Conservation (phyloP, 148 eudicot genomes). For the Limonium bicolor region DNA sequence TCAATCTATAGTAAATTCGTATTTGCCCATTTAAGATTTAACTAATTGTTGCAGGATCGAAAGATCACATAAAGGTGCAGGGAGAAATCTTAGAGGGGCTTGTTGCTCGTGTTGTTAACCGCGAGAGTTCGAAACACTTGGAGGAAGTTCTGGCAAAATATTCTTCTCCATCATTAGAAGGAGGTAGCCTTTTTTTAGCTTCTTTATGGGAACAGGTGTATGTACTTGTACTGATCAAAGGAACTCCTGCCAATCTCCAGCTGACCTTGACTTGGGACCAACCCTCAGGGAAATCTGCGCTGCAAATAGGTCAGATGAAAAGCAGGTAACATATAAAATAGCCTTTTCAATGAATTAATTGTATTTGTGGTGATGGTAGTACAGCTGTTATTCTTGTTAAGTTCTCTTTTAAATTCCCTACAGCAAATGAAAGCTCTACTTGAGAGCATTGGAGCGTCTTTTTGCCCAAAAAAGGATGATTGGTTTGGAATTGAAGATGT, state of each 20-base stretch:
- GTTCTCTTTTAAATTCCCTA: conserved; percentile 5
- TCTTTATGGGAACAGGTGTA: too few relatives aligned
- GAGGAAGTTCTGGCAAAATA: conserved; percentile 54
- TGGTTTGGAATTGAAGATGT: conserved; percentile 60
- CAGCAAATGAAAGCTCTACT: conserved; percentile 97
- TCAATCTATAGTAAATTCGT: too few relatives aligned
- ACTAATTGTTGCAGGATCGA: conserved; percentile 70
- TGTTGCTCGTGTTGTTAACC: conserved; percentile 87
- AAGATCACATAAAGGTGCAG: conserved; percentile 66
- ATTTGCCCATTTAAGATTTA: too few relatives aligned
- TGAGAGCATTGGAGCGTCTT: conserved; percentile 54
- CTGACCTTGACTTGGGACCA: conserved; percentile 47
- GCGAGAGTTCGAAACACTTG: conserved; percentile 65
- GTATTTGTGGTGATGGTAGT: neutral
- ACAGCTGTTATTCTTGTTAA: neutral
- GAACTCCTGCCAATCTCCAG: conserved; percentile 34
- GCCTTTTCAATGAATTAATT: neutral
- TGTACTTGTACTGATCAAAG: too few relatives aligned
- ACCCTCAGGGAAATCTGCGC: conserved; percentile 75
- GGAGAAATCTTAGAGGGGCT: conserved; percentile 98
- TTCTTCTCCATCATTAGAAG: conserved; percentile 37
- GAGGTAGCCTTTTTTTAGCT: conserved; percentile 35
- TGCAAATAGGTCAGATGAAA: conserved; percentile 79
- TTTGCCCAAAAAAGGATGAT: conserved; percentile 61
- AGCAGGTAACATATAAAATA: conserved; percentile 37